A percentile compares a stretch with the other conserved stretches of the same genome.
These are phyloP conservation scores for Casuarina cunninghamiana DNA, from an alignment of 306 rosid species.

Conservation along the genomic window DNA sequence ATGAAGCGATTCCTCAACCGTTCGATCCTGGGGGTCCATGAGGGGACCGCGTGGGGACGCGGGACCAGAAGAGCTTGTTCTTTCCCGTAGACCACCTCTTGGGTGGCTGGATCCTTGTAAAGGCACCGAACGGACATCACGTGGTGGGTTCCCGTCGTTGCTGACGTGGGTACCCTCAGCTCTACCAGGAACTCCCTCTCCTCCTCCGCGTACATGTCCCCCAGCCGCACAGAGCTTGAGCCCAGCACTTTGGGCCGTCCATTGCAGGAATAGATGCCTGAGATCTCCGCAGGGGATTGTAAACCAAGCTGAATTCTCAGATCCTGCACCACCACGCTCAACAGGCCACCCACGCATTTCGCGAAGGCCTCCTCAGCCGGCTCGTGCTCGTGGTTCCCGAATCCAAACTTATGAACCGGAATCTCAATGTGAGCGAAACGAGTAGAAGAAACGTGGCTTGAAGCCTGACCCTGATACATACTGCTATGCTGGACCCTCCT, in stretches of 20 bases:
- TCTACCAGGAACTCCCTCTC: constrained; percentile 75
- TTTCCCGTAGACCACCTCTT: constrained; percentile 59
- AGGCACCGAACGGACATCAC: constrained; percentile 69
- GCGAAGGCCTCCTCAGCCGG: constrained; percentile 76
- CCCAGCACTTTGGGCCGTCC: constrained; percentile 54
- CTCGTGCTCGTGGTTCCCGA: constrained; percentile 51
- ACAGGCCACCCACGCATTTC: constrained; percentile 63
- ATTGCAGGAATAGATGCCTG: constrained; percentile 56
- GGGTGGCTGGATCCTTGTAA: constrained; percentile 64
- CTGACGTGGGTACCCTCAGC: constrained; percentile 46
- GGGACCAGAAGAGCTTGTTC: constrained; percentile 65
- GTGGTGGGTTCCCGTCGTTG: constrained; percentile 42
- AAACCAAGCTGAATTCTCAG: constrained; percentile 67
- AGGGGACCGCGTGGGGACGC: constrained; percentile 30
- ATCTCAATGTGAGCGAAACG: constrained; percentile 81
- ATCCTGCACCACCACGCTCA: constrained; percentile 76
- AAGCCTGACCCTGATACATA: constrained; percentile 32
- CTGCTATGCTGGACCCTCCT: constrained; percentile 13
- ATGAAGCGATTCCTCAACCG: constrained; percentile 55
- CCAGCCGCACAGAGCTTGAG: constrained; percentile 64
- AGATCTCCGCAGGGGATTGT: constrained; percentile 47
- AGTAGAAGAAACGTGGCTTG: constrained; percentile 51
- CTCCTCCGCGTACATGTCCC: constrained; percentile 80
- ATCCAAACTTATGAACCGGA: constrained; percentile 75
- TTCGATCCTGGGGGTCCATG: constrained; percentile 37